Conservation (phyloP, 2,329 filamentous ascomycete species). For the Madurella fahalii region DNA sequence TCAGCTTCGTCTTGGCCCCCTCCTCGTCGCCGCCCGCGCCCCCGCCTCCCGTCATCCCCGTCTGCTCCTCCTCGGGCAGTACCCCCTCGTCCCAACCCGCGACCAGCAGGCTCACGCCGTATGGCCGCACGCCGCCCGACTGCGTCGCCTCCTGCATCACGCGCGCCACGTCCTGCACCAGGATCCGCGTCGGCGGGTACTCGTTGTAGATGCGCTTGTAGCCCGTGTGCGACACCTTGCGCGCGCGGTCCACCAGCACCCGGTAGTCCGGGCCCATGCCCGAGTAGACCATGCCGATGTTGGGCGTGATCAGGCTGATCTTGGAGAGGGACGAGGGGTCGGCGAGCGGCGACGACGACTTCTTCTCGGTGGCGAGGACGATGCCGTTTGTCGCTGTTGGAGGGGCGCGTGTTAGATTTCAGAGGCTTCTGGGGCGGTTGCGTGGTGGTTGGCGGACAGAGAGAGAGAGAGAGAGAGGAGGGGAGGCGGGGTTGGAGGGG, state of each 20-base stretch:
- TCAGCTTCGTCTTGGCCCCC: constrained; percentile 67
- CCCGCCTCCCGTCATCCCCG: constrained; percentile 53
- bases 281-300: constrained; percentile 99
- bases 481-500: constrained; percentile 7
- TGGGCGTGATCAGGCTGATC: constrained; percentile 95
- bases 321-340: constrained; percentile 93
- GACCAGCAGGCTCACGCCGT: constrained; percentile 91
- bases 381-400: constrained; percentile 89
- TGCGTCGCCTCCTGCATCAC: constrained; percentile 99
- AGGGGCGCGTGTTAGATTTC: not conserved
- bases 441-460: not conserved
- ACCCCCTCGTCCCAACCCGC: constrained; percentile 98
- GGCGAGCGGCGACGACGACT: constrained; percentile 95
- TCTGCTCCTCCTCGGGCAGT: constrained; percentile 72
- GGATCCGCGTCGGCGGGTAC: constrained; percentile 98
- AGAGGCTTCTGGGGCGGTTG: too few relatives aligned
- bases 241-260: constrained; percentile 93
- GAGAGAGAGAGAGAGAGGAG: not conserved
- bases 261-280: constrained; percentile 99
- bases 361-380: constrained; percentile 98
- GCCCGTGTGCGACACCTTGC: constrained; percentile 94
- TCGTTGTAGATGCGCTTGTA: constrained; percentile 99
- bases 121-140: constrained; percentile 93
- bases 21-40: constrained; percentile 45
- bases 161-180: constrained; percentile 95